These are phyloP conservation scores for Clonostachys sp. DNA, from an alignment of 2,329 filamentous ascomycete genomes.

Conservation along the genomic window DNA sequence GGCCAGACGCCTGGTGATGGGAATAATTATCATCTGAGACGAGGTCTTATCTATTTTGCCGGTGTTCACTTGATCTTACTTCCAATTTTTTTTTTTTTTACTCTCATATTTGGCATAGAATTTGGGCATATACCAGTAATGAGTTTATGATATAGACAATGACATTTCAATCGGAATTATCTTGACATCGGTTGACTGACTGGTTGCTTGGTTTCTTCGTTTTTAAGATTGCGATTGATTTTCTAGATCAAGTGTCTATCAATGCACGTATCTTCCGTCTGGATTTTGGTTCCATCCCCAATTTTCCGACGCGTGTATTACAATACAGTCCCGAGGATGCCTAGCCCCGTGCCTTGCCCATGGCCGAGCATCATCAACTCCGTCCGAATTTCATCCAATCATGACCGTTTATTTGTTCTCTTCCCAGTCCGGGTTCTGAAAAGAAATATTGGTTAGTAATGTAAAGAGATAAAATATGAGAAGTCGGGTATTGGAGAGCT, in stretches of 20 bases:
- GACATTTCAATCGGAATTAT: no score
- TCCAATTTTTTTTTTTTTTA: no score
- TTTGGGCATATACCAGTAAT: no score
- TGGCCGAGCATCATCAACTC: neutral
- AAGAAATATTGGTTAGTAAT: slow-evolving; percentile 8
- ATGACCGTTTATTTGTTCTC: slow-evolving; percentile 23
- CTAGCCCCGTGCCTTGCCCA: neutral
- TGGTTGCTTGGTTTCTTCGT: neutral
- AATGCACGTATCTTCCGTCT: neutral
- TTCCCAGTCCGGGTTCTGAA: slow-evolving; percentile 33
- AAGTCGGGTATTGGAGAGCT: neutral
- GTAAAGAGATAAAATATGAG: neutral
- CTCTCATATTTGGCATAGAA: no score
- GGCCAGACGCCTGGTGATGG: slow-evolving; percentile 53
- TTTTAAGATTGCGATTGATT: neutral
- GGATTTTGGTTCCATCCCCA: slow-evolving; percentile 2
- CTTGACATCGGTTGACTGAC: no score
- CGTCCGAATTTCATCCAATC: neutral
- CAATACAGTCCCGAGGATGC: neutral
- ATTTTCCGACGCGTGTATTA: neutral
- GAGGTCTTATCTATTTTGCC: no score
- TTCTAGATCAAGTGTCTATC: neutral
- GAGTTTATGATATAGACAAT: no score
- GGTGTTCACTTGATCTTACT: no score
- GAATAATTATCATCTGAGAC: neutral